Percentiles rank a stretch among this genome's conserved stretches.
These are phyloP conservation scores for Rubroshorea leprosula DNA, from an alignment of 345 rosid species.

Conservation along the genomic window DNA sequence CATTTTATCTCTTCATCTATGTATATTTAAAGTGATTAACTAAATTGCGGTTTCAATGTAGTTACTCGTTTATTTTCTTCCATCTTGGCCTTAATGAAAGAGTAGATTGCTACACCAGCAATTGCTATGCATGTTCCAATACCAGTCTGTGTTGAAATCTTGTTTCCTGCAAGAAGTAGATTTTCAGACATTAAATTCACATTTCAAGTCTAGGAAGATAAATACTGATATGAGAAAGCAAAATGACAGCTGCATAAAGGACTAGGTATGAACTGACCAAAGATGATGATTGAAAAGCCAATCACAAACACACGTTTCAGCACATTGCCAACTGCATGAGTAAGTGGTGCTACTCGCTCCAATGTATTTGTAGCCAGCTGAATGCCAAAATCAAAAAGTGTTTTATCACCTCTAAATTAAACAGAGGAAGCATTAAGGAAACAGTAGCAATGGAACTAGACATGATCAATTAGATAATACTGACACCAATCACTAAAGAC, in stretches of 20 bases:
- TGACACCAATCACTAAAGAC: too few species aligned
- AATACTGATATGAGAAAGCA: not conserved
- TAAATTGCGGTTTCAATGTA: too few species aligned
- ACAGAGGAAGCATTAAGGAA: too few species aligned
- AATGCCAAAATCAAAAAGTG: not conserved
- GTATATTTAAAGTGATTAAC: too few species aligned
- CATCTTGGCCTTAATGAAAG: slow-evolving; percentile 44
- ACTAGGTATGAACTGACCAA: slow-evolving; percentile 23
- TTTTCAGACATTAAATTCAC: too few species aligned
- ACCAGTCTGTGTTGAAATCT: slow-evolving; percentile 48
- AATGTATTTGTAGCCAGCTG: slow-evolving; percentile 50
- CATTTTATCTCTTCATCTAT: too few species aligned
- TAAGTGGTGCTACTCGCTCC: slow-evolving; percentile 48
- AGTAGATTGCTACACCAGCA: slow-evolving; percentile 45
- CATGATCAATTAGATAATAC: too few species aligned
- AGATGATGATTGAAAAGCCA: slow-evolving; percentile 44
- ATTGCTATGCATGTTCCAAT: slow-evolving; percentile 46
- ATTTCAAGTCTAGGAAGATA: not conserved
- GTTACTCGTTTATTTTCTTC: slow-evolving; percentile 43
- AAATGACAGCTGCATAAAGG: not conserved
- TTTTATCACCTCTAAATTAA: not conserved
- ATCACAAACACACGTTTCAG: slow-evolving; percentile 47
- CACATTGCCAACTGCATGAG: slow-evolving; percentile 54
- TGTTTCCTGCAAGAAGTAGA: slow-evolving; percentile 31
- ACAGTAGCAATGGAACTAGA: not conserved